phyloP scores from a whole-genome alignment of 139 green algal genomes.

The Coelastrella sp. region DNA sequence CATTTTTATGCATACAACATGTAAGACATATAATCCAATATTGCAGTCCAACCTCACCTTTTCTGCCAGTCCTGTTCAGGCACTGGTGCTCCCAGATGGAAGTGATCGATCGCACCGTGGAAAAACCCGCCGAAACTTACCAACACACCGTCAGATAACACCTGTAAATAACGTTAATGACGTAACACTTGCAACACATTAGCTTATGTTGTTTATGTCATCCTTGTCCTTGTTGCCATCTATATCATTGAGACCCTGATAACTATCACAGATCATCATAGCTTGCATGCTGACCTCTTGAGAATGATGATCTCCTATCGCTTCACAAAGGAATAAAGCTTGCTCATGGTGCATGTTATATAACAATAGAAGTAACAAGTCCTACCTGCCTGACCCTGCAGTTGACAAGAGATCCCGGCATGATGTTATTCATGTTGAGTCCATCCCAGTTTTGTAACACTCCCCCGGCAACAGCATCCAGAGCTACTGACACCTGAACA shows the following conservation, averaged over 20 bases:
- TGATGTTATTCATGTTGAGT: conserved; percentile 73
- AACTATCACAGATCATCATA: too few species aligned
- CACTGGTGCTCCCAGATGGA: conserved; percentile 75
- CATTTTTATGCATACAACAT: background rate
- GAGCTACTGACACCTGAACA: conserved; percentile 18
- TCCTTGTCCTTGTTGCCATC: background rate
- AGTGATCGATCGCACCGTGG: conserved; percentile 87
- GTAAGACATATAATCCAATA: background rate
- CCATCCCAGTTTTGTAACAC: conserved; percentile 55
- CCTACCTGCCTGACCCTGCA: conserved; percentile 58
- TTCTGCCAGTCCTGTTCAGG: conserved; percentile 38
- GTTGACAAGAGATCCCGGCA: conserved; percentile 88
- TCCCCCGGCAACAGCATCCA: conserved; percentile 10
- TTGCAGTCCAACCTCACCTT: background rate
- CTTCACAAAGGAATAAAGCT: background rate
- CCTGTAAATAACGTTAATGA: too few species aligned
- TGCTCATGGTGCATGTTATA: too few species aligned
- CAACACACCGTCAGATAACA: conserved; percentile 85
- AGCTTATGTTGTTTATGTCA: background rate
- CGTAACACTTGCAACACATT: background rate
- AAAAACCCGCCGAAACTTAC: conserved; percentile 93
- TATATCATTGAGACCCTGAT: too few species aligned
- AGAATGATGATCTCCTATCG: background rate
- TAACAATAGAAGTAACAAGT: background rate
- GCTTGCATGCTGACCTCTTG: too few species aligned